phyloP scores from a whole-genome alignment of 23 red algal genomes.

The Gracilariopsis chorda region DNA sequence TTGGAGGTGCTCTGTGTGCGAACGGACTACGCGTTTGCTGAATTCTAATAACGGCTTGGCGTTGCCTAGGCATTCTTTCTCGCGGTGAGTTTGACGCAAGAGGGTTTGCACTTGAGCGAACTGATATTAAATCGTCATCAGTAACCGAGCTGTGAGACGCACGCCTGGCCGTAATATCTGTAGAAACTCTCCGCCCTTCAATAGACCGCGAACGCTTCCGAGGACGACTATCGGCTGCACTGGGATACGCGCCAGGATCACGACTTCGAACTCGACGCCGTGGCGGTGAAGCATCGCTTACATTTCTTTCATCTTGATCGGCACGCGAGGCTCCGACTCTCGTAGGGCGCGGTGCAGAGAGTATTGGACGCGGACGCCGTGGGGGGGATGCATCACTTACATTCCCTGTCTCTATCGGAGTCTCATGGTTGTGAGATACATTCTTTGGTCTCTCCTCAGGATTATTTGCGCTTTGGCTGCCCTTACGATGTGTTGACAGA shows the following conservation, averaged over 20 bases:
- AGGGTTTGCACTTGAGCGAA: conserved; percentile 1
- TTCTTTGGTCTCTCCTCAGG: neutral
- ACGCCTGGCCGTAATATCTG: conserved; percentile 5
- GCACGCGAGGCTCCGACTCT: neutral
- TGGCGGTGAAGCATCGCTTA: conserved; percentile 31
- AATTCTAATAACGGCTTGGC: neutral
- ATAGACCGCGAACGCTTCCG: conserved; percentile 11
- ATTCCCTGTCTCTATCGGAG: neutral
- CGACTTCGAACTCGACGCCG: conserved; percentile 19
- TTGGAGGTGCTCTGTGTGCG: conserved; percentile 15
- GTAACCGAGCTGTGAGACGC: conserved; percentile 9
- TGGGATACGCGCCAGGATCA: neutral
- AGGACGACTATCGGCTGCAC: neutral
- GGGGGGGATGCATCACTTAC: conserved; percentile 64
- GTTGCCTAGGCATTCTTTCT: neutral
- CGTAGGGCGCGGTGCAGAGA: conserved; percentile 1
- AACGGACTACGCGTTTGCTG: neutral
- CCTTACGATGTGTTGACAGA: conserved; percentile 5
- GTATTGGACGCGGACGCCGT: conserved; percentile 38
- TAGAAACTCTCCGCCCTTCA: conserved; percentile 5
- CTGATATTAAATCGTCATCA: conserved; percentile 20
- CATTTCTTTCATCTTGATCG: conserved; percentile 5
- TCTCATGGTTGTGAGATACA: neutral
- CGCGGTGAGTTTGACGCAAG: conserved; percentile 11
- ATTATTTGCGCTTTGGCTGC: neutral